phyloP scores from a whole-genome alignment of 2,329 filamentous ascomycete species.

The Fusarium temperatum region DNA sequence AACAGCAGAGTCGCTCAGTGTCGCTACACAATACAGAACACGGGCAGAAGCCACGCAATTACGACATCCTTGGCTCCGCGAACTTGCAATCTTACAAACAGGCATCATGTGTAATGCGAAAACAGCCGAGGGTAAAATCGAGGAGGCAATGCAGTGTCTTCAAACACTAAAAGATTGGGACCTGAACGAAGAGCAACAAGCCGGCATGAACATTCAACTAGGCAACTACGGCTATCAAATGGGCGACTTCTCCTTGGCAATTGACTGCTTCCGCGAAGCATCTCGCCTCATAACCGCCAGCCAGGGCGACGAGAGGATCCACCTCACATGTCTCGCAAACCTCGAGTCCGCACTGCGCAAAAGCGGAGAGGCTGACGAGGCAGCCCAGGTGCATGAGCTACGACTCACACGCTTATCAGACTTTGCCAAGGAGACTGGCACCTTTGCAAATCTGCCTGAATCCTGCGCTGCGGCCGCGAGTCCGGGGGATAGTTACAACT shows the following conservation, averaged over 20 bases:
- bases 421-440: slow-evolving; percentile 44
- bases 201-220: slow-evolving; percentile 45
- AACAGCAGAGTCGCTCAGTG: slow-evolving; percentile 41
- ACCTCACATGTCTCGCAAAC: slow-evolving; percentile 47
- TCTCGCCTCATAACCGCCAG: slow-evolving; percentile 41
- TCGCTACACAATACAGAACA: slow-evolving; percentile 42
- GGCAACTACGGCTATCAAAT: slow-evolving; percentile 46
- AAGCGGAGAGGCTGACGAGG: slow-evolving; percentile 38
- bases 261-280: slow-evolving; percentile 44
- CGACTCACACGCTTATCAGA: slow-evolving; percentile 42
- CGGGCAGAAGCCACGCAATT: slow-evolving; percentile 44
- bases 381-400: slow-evolving; percentile 41
- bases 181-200: slow-evolving; percentile 45
- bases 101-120: slow-evolving; percentile 44
- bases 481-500: slow-evolving; percentile 27
- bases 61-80: slow-evolving; percentile 45
- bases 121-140: slow-evolving; percentile 42
- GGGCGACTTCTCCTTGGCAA: slow-evolving; percentile 41
- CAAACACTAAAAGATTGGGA: slow-evolving; percentile 43
- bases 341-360: slow-evolving; percentile 43
- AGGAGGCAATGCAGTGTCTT: slow-evolving; percentile 45
- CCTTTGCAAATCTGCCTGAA: slow-evolving; percentile 35
- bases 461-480: slow-evolving; percentile 24
- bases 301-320: slow-evolving; percentile 46
- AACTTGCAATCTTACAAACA: slow-evolving; percentile 46